phyloP scores from a whole-genome alignment of 768 basidiomycete genomes.

The Sporobolomyces pararoseus region DNA sequence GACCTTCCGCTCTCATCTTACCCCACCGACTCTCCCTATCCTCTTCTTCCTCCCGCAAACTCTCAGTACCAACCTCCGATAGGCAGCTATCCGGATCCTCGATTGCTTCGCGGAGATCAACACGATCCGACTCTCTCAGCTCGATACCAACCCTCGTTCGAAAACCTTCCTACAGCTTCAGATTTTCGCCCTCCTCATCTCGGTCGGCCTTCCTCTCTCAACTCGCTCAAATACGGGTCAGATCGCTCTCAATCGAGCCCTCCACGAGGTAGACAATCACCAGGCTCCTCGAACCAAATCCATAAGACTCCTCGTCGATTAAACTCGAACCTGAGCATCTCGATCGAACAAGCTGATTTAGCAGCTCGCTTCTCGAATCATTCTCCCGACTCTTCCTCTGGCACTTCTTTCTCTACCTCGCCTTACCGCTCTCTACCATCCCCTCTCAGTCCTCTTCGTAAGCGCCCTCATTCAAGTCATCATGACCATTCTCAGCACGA shows the following conservation, averaged over 20 bases:
- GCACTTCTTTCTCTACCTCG: not conserved
- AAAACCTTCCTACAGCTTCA: not conserved
- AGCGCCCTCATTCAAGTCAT: conserved; percentile 5
- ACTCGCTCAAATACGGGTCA: not conserved
- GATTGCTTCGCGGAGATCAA: not conserved
- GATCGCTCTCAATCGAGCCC: not conserved
- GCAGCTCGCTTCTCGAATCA: not conserved
- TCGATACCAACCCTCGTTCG: conserved; percentile 12
- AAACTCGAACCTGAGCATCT: conserved; percentile 13
- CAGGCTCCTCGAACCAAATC: not conserved
- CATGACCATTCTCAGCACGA: not conserved
- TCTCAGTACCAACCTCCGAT: too few species aligned
- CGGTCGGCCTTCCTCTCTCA: not conserved
- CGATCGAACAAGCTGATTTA: not conserved
- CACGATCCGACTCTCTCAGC: conserved; percentile 4
- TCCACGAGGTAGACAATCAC: not conserved
- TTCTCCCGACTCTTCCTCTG: not conserved
- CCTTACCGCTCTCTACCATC: conserved; percentile 8
- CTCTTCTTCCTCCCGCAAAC: too few species aligned
- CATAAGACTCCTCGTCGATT: conserved; percentile 4
- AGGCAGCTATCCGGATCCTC: conserved; percentile 11
- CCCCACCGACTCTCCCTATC: not conserved
- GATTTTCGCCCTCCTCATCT: not conserved
- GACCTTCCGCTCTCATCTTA: not conserved
- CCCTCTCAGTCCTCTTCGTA: conserved; percentile 2